These are phyloP conservation scores for Rachicladosporium sp. DNA, from an alignment of 2,329 filamentous ascomycete genomes.

Conservation along the genomic window DNA sequence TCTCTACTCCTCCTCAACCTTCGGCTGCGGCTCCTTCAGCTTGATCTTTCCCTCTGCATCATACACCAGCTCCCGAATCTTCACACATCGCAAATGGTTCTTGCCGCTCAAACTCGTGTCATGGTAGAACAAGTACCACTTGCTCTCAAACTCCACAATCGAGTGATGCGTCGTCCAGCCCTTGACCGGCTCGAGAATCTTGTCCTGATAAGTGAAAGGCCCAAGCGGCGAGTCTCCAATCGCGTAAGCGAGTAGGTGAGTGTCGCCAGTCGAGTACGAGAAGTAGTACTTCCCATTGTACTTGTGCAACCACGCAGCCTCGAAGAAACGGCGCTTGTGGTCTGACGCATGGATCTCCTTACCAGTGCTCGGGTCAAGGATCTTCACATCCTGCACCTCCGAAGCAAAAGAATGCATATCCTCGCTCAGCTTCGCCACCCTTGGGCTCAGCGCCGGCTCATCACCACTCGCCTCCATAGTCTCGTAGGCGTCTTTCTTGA, in stretches of 20 bases:
- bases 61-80: conserved; percentile 64
- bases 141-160: conserved; percentile 59
- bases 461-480: conserved; percentile 36
- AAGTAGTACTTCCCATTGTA: conserved; percentile 36
- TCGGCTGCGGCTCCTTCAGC: conserved; percentile 16
- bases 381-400: conserved; percentile 47
- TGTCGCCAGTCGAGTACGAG: conserved; percentile 55
- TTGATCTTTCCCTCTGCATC: conserved; percentile 51
- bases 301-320: conserved; percentile 72
- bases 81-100: conserved; percentile 60
- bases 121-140: conserved; percentile 67
- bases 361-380: conserved; percentile 46
- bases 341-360: conserved; percentile 51
- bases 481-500: conserved; percentile 32
- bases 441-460: conserved; percentile 49
- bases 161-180: conserved; percentile 77
- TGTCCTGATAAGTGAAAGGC: conserved; percentile 59
- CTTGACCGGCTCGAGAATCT: conserved; percentile 61
- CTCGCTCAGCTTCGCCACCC: conserved; percentile 50
- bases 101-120: conserved; percentile 57
- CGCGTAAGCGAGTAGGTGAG: conserved; percentile 62
- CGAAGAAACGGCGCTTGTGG: conserved; percentile 66
- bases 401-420: conserved; percentile 54
- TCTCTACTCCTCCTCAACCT: too few species aligned
- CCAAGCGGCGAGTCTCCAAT: conserved; percentile 52